Evolutionary conservation across 352 stramenopile species (phyloP), one percentile per base, ranked within the genome.

Genomic region (Phytophthora palmivora): DNA sequence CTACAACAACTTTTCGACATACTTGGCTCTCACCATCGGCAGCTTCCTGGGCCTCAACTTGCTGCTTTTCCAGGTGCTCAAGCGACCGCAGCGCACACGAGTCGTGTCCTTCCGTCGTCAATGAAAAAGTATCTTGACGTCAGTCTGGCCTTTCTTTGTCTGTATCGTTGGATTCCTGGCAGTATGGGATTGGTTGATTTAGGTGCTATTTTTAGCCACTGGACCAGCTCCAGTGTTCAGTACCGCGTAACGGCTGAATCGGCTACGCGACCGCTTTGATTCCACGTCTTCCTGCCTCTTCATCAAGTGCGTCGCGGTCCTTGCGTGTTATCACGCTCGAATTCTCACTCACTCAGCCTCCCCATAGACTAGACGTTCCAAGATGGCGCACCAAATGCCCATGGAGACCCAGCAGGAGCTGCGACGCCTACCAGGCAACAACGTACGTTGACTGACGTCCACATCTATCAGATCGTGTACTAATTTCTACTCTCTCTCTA

Each of bases 321-420:
- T 21, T n/a, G 19, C n/a, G 21, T 22, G 38, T 39, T 54, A 9
- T 46, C 9, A 21, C 19, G 44, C 26, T 41, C 16, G 12, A 15
- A 10, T 19, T 32, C 32, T 61, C 19, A 44, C 34, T 46, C 21
- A 0, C 39, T 32, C 39, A 42, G 37, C 42, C 4, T 32, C 44
- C 28, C 11, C 47, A 61, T 61, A 60, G 37, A 59, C 44, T 58
- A 68, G 58, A 64, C 44, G 24, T 5, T 54, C 8, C 44, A 74
- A 15, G 33, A 79, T 79, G 76, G 78, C 83, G 33, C 82, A 95
- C 71, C 84, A 93, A 74, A 93, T 93, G 86, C 76, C 83, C 48
- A 79, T 92, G 72, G 83, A 91, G 69, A 91, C 78, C 44, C 86
- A 94, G 79, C 84, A 95, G 72, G 79, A 95, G 67, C 77, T 95